Percentiles rank a stretch among this genome's conserved stretches.
phyloP scores from a whole-genome alignment of 768 basidiomycete species.

The Goffeauzyma gilvescens region DNA sequence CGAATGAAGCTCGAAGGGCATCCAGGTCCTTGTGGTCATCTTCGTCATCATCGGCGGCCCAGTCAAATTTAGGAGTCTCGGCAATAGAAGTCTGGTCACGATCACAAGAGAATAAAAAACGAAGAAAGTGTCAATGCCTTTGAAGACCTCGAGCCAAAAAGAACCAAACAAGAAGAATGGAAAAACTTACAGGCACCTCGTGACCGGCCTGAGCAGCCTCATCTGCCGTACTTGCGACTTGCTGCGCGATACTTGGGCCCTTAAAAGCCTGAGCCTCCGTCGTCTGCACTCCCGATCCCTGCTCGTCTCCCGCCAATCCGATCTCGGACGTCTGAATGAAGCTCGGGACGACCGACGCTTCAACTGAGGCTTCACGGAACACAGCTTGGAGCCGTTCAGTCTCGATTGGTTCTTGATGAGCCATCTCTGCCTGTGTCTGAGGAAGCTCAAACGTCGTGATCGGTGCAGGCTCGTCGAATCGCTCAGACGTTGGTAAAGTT shows the following conservation, averaged over 20 bases:
- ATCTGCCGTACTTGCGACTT: background rate
- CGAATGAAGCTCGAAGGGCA: background rate
- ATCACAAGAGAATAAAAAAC: no score
- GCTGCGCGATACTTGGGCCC: background rate
- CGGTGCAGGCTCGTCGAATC: no score
- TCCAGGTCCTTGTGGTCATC: background rate
- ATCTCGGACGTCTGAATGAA: slow-evolving; percentile 2
- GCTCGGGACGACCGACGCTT: background rate
- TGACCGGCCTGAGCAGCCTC: background rate
- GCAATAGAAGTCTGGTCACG: background rate
- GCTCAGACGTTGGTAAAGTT: background rate
- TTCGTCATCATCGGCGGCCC: slow-evolving; percentile 3
- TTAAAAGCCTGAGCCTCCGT: no score
- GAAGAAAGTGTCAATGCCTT: background rate
- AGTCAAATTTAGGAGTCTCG: background rate
- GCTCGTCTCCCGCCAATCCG: background rate
- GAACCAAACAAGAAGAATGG: background rate
- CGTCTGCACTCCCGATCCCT: no score
- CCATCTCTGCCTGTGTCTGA: background rate
- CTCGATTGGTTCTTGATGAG: background rate
- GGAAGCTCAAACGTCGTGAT: no score
- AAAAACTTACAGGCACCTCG: background rate
- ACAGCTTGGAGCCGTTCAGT: background rate
- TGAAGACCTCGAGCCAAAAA: background rate
- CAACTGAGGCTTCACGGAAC: background rate